Evolutionary conservation across 805 yeast species (phyloP), one percentile per base, ranked within the genome.

Genomic region (Sungouiella blattae): DNA sequence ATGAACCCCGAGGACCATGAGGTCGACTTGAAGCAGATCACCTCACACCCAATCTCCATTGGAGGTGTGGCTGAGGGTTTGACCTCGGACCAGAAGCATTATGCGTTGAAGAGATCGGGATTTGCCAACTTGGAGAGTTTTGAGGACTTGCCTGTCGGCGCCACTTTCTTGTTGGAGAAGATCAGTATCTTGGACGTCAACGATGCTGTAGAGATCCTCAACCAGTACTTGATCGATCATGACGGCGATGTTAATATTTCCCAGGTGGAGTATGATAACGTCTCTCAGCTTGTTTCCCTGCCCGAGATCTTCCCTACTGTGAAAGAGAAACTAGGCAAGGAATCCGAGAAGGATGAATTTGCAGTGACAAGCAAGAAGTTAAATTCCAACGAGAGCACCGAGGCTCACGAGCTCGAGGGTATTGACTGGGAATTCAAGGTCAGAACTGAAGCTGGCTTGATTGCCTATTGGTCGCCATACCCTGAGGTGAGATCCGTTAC

Each of bases 231-330:
- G 3, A 61, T 46, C 1, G 62, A 67, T n/a, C 78, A 74, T 41
- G 46, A 46, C 5, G 69, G 63, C 34, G 83, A 77, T 49, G 67
- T 68, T 25, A 75, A 74, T 46, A 62, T 76, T 40, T 68, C 73
- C 9, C 42, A 35, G 2, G 52, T 46, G 3, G 67, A 66, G 26
- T 62, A 62, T 43, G 56, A 54, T 4, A n/a, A n/a, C n/a, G n/a
- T n/a, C n/a, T n/a, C n/a, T n/a, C n/a, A n/a, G n/a, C n/a, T n/a
- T 13, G 39, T 35, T 3, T 6, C 18, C 13, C n/a, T 13, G n/a
- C n/a, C n/a, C n/a, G n/a, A n/a, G n/a, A n/a, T n/a, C n/a, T n/a
- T n/a, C n/a, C n/a, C n/a, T n/a, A n/a, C n/a, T n/a, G n/a, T n/a
- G n/a, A n/a, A n/a, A n/a, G n/a, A n/a, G n/a, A n/a, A n/a, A n/a